A percentile compares a stretch with the other conserved stretches of the same genome.
Evolutionary conservation across 2,329 filamentous ascomycete genomes (phyloP).

Genomic region (Pseudogymnoascus sp.): DNA sequence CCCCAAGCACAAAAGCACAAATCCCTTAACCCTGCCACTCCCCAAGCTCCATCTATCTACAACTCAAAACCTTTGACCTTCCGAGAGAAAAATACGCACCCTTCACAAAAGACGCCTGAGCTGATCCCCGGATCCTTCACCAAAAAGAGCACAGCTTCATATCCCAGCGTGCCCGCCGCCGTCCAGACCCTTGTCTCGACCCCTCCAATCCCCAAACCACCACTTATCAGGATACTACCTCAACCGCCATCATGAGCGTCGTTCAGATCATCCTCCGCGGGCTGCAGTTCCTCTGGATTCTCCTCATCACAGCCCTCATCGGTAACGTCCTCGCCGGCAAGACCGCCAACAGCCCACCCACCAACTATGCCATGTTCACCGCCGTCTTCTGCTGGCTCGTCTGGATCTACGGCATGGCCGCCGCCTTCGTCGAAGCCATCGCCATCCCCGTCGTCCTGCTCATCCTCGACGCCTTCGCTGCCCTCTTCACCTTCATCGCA

Average conservation of each 20-base stretch:
- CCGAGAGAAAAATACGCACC: background rate
- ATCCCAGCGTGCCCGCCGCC: background rate
- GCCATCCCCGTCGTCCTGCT: constrained; percentile 46
- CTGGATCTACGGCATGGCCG: constrained; percentile 53
- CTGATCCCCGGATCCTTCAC: background rate
- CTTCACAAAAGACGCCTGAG: background rate
- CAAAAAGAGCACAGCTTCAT: constrained; percentile 6
- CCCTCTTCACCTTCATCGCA: constrained; percentile 60
- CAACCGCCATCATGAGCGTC: constrained; percentile 15
- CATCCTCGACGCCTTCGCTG: constrained; percentile 49
- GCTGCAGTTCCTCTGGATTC: constrained; percentile 24
- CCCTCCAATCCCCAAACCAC: background rate
- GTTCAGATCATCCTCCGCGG: constrained; percentile 21
- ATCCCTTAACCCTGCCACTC: background rate
- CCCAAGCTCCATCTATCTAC: background rate
- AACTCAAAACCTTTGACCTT: background rate
- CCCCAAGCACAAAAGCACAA: constrained; percentile 6
- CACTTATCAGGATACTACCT: background rate
- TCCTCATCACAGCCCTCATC: constrained; percentile 26
- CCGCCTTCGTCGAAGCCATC: constrained; percentile 46
- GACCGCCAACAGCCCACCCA: constrained; percentile 53
- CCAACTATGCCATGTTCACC: constrained; percentile 59
- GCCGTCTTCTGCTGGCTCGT: constrained; percentile 58
- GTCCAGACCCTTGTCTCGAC: constrained; percentile 3
- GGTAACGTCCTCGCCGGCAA: constrained; percentile 40